These are phyloP conservation scores for Monascus ruber DNA, from an alignment of 2,329 filamentous ascomycete genomes.

Conservation along the genomic window DNA sequence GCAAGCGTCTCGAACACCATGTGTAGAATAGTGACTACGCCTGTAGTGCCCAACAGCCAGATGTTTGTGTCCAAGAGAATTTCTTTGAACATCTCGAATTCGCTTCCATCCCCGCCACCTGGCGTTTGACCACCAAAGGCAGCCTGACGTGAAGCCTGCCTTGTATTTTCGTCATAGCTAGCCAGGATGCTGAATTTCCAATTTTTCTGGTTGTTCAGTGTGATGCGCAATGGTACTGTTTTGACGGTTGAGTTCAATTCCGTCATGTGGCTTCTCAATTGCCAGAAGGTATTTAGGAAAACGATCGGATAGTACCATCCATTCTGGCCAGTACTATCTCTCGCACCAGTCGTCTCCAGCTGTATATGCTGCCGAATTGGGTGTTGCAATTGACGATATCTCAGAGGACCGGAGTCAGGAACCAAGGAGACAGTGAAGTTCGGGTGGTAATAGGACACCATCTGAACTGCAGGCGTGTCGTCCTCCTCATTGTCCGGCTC, in stretches of 20 bases:
- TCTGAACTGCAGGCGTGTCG: constrained; percentile 51
- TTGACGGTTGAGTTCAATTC: constrained; percentile 82
- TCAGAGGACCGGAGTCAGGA: constrained; percentile 62
- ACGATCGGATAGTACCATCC: constrained; percentile 88
- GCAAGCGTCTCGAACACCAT: constrained; percentile 92
- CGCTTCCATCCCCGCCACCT: constrained; percentile 75
- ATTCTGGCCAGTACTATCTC: constrained; percentile 75
- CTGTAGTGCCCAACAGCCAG: constrained; percentile 75
- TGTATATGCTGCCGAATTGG: constrained; percentile 67
- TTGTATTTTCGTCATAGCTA: constrained; percentile 75
- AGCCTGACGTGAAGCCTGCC: constrained; percentile 67
- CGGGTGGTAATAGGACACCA: constrained; percentile 84
- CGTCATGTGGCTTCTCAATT: constrained; percentile 82
- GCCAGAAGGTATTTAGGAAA: constrained; percentile 96
- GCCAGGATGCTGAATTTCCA: constrained; percentile 88
- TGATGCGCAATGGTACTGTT: constrained; percentile 68
- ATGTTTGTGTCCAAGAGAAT: constrained; percentile 89
- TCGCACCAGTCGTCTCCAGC: constrained; percentile 66
- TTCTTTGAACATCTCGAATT: constrained; percentile 96
- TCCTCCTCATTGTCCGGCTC: constrained; percentile 40
- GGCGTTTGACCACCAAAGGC: constrained; percentile 61
- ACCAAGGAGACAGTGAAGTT: constrained; percentile 87
- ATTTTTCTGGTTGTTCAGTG: constrained; percentile 66
- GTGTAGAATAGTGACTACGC: constrained; percentile 74
- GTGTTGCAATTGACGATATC: constrained; percentile 56